Percentiles rank a stretch among this genome's conserved stretches.
phyloP scores from a whole-genome alignment of 2,329 filamentous ascomycete genomes.

The Colletotrichum sp. region DNA sequence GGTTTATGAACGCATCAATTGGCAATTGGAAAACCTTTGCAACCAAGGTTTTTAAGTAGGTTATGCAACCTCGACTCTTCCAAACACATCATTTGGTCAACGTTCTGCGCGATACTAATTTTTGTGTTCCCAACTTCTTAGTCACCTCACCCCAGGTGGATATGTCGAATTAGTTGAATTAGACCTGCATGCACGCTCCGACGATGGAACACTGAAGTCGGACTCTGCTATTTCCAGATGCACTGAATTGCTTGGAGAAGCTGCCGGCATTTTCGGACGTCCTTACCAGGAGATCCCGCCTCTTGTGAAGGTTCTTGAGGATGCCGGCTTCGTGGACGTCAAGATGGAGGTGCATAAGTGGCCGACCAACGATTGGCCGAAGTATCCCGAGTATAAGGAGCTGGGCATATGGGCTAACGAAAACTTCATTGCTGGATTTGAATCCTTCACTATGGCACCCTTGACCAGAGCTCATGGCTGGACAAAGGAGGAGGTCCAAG shows the following conservation, averaged over 20 bases:
- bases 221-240: not conserved
- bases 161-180: conserved; percentile 49
- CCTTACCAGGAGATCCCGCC: conserved; percentile 24
- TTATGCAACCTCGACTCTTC: not conserved
- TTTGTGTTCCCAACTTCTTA: not conserved
- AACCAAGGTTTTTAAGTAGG: conserved; percentile 43
- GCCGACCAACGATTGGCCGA: conserved; percentile 35
- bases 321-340: conserved; percentile 35
- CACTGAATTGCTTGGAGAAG: no score
- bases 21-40: conserved; percentile 56
- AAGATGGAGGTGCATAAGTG: conserved; percentile 31
- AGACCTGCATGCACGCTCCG: conserved; percentile 38
- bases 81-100: not conserved
- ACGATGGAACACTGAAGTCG: conserved; percentile 41
- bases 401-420: conserved; percentile 29
- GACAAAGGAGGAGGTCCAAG: conserved; percentile 33
- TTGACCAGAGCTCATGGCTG: conserved; percentile 34
- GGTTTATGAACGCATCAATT: conserved; percentile 59
- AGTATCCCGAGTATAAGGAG: conserved; percentile 30
- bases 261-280: conserved; percentile 26
- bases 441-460: conserved; percentile 38
- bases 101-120: not conserved
- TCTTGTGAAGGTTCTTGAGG: conserved; percentile 26
- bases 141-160: conserved; percentile 55
- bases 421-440: conserved; percentile 29